These are phyloP conservation scores for Cadophora gregata DNA, from an alignment of 2,329 filamentous ascomycete genomes.

Conservation along the genomic window DNA sequence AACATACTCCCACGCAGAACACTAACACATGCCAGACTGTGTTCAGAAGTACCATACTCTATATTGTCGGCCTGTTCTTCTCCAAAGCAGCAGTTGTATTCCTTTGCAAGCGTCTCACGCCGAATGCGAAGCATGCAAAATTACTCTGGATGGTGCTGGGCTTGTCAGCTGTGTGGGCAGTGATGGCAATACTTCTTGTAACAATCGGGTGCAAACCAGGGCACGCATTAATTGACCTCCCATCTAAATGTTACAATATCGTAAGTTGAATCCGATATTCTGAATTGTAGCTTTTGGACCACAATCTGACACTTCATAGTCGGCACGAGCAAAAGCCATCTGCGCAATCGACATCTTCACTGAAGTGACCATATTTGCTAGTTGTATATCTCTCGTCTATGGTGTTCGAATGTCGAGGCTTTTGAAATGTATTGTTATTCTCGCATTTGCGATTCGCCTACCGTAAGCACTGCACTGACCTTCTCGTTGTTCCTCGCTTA, in stretches of 20 bases:
- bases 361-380: not conserved
- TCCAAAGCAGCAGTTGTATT: constrained; percentile 3
- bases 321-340: constrained; percentile 1
- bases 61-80: not conserved
- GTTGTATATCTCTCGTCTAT: not conserved
- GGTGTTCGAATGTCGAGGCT: not conserved
- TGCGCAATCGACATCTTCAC: constrained; percentile 8
- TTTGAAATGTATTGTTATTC: not conserved
- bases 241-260: constrained; percentile 3
- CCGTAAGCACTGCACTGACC: not conserved
- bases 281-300: too few relatives aligned
- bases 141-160: not conserved
- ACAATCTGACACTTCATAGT: not conserved
- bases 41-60: not conserved
- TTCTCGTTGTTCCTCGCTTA: not conserved
- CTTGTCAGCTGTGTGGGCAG: not conserved
- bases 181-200: constrained; percentile 1
- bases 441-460: not conserved
- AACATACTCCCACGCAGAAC: not conserved
- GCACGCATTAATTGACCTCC: not conserved
- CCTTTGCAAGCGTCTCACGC: not conserved
- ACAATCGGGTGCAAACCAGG: not conserved
- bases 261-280: not conserved
- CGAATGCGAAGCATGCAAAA: not conserved
- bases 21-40: not conserved